phyloP scores from a whole-genome alignment of 2,329 filamentous ascomycete species.

The Penicillium sp. region DNA sequence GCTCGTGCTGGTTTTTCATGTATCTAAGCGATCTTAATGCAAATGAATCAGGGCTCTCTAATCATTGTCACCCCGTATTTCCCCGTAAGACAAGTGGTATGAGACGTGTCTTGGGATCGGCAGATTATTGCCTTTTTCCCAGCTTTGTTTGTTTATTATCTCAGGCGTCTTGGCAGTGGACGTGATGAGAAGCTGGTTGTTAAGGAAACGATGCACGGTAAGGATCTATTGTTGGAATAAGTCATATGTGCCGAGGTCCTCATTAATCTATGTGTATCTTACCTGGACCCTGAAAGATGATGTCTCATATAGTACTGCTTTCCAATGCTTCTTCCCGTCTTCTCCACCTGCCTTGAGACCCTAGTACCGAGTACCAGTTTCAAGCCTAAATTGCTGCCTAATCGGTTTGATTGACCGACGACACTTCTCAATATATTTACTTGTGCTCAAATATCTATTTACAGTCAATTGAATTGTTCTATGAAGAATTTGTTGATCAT shows the following conservation, averaged over 20 bases:
- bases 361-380: too few relatives aligned
- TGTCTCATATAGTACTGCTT: too few relatives aligned
- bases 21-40: constrained; percentile 12
- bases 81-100: neutral
- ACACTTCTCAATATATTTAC: too few relatives aligned
- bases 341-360: too few relatives aligned
- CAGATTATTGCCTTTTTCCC: neutral
- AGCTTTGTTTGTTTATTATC: neutral
- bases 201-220: neutral
- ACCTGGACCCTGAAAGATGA: too few relatives aligned
- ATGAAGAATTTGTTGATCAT: too few relatives aligned
- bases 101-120: neutral
- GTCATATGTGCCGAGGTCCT: neutral
- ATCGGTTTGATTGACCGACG: too few relatives aligned
- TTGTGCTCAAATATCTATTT: fast-evolving
- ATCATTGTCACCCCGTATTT: neutral
- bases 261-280: neutral
- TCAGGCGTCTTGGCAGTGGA: neutral
- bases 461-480: too few relatives aligned
- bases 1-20: neutral
- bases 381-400: too few relatives aligned
- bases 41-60: constrained; percentile 2
- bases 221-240: neutral
- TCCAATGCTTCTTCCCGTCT: too few relatives aligned
- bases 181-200: neutral